Evolutionary conservation across 345 rosid species (phyloP).

Genomic region (Erucastrum elatum): DNA sequence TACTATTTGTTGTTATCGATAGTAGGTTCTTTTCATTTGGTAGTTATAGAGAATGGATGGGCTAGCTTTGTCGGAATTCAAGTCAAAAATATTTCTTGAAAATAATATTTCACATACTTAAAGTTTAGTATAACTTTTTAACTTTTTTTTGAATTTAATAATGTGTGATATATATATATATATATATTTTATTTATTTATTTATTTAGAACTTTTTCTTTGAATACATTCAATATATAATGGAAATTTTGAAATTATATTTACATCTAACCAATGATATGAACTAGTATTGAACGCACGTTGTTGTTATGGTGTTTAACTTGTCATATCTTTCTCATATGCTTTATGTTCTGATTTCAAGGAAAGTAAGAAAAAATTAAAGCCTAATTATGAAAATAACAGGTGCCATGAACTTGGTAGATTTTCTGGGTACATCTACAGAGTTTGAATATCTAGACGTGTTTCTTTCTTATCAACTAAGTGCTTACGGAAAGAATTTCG

Average conservation of each 20-base stretch:
- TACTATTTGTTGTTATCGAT: no score
- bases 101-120: not conserved
- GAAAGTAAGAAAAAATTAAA: slow-evolving; percentile 7
- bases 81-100: slow-evolving; percentile 19
- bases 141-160: no score
- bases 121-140: no score
- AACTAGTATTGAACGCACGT: slow-evolving; percentile 1
- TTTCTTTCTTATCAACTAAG: slow-evolving; percentile 31
- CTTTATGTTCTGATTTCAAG: slow-evolving; percentile 6
- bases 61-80: slow-evolving; percentile 20
- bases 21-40: not conserved
- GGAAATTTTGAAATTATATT: not conserved
- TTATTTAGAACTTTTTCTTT: not conserved
- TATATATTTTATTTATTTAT: no score
- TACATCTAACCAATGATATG: not conserved
- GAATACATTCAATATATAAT: not conserved
- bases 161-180: no score
- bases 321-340: not conserved
- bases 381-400: slow-evolving; percentile 37
- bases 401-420: slow-evolving; percentile 31
- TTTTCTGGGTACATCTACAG: not conserved
- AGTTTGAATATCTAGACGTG: slow-evolving; percentile 37
- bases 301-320: slow-evolving; percentile 15
- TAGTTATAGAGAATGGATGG: not conserved
- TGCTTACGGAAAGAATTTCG: slow-evolving; percentile 27